Conservation (phyloP, 1,284 basidiomycete species). For the Ceratobasidium sp. region DNA sequence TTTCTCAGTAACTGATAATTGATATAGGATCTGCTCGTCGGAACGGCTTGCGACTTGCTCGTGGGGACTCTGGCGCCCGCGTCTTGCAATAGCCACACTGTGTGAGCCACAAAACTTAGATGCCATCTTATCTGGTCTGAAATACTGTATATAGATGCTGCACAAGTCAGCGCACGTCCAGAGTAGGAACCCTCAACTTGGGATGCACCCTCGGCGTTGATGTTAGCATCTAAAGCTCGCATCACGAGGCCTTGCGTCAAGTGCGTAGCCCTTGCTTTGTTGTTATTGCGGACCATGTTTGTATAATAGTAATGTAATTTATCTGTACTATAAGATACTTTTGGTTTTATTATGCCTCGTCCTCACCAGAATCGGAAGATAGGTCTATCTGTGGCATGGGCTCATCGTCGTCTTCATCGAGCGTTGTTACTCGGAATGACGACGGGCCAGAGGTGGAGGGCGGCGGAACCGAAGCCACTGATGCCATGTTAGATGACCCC, state of each 20-base stretch:
- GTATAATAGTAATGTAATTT: slow-evolving; percentile 31
- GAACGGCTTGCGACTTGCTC: slow-evolving; percentile 16
- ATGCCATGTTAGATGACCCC: slow-evolving; percentile 15
- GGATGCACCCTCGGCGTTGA: slow-evolving; percentile 21
- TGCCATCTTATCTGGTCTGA: background rate
- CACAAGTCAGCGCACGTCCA: slow-evolving; percentile 7
- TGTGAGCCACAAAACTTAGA: background rate
- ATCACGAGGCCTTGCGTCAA: background rate
- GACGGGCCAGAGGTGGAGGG: background rate
- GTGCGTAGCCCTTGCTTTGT: background rate
- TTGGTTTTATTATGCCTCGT: slow-evolving; percentile 46
- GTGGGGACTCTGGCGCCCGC: background rate
- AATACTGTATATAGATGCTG: slow-evolving; percentile 5
- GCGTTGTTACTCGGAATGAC: slow-evolving; percentile 45
- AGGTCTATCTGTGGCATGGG: slow-evolving; percentile 61
- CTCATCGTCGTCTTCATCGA: slow-evolving; percentile 60
- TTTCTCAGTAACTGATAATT: background rate
- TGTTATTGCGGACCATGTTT: slow-evolving; percentile 6
- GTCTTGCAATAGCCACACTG: slow-evolving; percentile 12
- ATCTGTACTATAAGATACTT: slow-evolving; percentile 28
- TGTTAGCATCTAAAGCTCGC: background rate
- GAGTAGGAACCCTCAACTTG: slow-evolving; percentile 7
- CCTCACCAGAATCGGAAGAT: slow-evolving; percentile 57
- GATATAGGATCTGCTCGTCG: slow-evolving; percentile 17
- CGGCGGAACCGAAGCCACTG: background rate